phyloP scores from a whole-genome alignment of 108 stramenopile genomes.

The Schizochytrium sp. region DNA sequence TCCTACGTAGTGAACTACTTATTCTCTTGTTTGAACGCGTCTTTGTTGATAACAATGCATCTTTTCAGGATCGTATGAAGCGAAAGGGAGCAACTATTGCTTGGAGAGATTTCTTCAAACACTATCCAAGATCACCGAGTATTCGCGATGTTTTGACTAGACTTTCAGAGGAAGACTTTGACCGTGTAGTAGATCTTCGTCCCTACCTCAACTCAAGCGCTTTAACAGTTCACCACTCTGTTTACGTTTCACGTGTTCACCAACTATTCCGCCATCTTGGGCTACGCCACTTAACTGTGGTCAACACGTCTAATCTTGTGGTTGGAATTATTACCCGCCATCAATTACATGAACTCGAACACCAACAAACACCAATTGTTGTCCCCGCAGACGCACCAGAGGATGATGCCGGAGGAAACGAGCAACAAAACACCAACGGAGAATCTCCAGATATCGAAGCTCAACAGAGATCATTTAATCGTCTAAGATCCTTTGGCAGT shows the following conservation, averaged over 20 bases:
- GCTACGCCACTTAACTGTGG: slow-evolving; percentile 62
- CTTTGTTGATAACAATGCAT: not conserved
- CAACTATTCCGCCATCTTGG: slow-evolving; percentile 61
- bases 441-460: too few relatives aligned
- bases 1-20: slow-evolving; percentile 34
- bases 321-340: slow-evolving; percentile 63
- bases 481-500: too few relatives aligned
- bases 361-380: not conserved
- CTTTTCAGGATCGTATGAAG: not conserved
- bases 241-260: slow-evolving; percentile 51
- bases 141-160: slow-evolving; percentile 57
- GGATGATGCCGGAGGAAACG: too few relatives aligned
- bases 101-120: slow-evolving; percentile 30
- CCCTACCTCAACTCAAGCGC: slow-evolving; percentile 78
- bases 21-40: slow-evolving; percentile 51
- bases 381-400: not conserved
- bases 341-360: slow-evolving; percentile 41
- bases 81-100: not conserved
- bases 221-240: slow-evolving; percentile 60
- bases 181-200: slow-evolving; percentile 69
- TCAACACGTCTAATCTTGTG: slow-evolving; percentile 61
- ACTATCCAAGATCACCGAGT: slow-evolving; percentile 74
- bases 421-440: too few relatives aligned
- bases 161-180: slow-evolving; percentile 62
- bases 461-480: too few relatives aligned